Percentiles rank a stretch among this genome's conserved stretches.
phyloP scores from a whole-genome alignment of 495 filamentous ascomycete genomes.

The Penicillium turbatum region DNA sequence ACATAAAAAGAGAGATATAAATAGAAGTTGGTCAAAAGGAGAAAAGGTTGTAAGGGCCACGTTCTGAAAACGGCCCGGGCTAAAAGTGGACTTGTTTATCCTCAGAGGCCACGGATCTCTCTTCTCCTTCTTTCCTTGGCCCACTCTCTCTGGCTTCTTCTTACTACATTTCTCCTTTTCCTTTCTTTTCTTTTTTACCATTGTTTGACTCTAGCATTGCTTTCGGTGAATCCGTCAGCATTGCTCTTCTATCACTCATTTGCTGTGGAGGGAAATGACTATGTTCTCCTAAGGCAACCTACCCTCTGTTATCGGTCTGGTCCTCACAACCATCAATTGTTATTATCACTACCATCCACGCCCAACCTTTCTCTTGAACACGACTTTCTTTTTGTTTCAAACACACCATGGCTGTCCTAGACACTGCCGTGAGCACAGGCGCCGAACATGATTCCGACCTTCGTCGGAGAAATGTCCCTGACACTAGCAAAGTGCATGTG shows the following conservation, averaged over 20 bases:
- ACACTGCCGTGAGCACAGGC: slow-evolving; percentile 57
- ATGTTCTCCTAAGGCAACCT: slow-evolving; percentile 12
- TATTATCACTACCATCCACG: background rate
- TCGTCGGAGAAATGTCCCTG: slow-evolving; percentile 69
- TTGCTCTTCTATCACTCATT: slow-evolving; percentile 8
- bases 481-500: slow-evolving; percentile 37
- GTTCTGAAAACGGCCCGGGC: slow-evolving; percentile 20
- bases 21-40: too few species aligned
- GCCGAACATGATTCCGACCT: slow-evolving; percentile 61
- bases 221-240: slow-evolving; percentile 6
- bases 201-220: background rate
- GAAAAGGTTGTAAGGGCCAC: background rate
- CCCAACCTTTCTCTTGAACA: background rate
- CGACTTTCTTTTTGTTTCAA: background rate
- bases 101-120: slow-evolving; percentile 17
- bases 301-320: slow-evolving; percentile 8
- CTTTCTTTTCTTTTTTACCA: slow-evolving; percentile 14
- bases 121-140: slow-evolving; percentile 3
- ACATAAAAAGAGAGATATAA: too few species aligned
- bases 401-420: slow-evolving; percentile 29
- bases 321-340: background rate
- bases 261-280: slow-evolving; percentile 9
- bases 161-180: background rate
- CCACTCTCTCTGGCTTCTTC: slow-evolving; percentile 4
- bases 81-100: slow-evolving; percentile 22